Conservation (phyloP, 192 early-diverging fungal species). For the Piromyces sp. region DNA sequence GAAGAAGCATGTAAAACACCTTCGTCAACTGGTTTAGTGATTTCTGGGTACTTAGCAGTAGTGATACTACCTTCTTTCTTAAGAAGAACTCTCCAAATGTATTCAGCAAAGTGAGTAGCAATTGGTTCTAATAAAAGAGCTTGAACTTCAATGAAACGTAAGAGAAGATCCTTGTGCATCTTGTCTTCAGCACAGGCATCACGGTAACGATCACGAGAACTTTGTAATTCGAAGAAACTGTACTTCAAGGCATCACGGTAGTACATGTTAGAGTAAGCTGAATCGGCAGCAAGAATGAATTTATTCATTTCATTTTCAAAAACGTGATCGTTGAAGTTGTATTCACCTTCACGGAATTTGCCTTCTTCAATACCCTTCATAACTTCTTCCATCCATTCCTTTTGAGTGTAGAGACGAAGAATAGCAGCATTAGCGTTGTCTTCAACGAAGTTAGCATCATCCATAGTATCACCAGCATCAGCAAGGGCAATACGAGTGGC, state of each 20-base stretch:
- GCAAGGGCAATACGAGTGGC: slow-evolving; percentile 87
- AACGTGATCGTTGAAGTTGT: slow-evolving; percentile 69
- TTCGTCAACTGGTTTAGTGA: slow-evolving; percentile 42
- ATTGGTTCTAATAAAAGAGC: slow-evolving; percentile 73
- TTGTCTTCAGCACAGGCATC: slow-evolving; percentile 52
- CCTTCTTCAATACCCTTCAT: slow-evolving; percentile 24
- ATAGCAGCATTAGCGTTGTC: slow-evolving; percentile 88
- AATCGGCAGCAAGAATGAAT: slow-evolving; percentile 43
- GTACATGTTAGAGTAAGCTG: slow-evolving; percentile 56
- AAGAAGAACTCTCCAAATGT: slow-evolving; percentile 68
- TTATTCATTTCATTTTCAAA: slow-evolving; percentile 81
- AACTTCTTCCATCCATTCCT: slow-evolving; percentile 76
- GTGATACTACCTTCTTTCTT: slow-evolving; percentile 28
- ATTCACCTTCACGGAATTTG: slow-evolving; percentile 27
- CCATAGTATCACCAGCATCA: slow-evolving; percentile 85
- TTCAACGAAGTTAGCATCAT: slow-evolving; percentile 98
- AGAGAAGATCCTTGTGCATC: slow-evolving; percentile 75
- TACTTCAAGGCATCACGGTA: slow-evolving; percentile 85
- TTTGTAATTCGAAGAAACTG: slow-evolving; percentile 77
- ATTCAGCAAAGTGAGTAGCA: slow-evolving; percentile 84
- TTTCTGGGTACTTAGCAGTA: slow-evolving; percentile 16
- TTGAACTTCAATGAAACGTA: slow-evolving; percentile 68
- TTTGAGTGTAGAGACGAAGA: slow-evolving; percentile 69
- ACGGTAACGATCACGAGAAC: slow-evolving; percentile 74
- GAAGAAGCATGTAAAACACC: slow-evolving; percentile 49